Base-by-base conservation (phyloP, 2,329 filamentous ascomycete genomes). In the Alternaria ventricosa region DNA sequence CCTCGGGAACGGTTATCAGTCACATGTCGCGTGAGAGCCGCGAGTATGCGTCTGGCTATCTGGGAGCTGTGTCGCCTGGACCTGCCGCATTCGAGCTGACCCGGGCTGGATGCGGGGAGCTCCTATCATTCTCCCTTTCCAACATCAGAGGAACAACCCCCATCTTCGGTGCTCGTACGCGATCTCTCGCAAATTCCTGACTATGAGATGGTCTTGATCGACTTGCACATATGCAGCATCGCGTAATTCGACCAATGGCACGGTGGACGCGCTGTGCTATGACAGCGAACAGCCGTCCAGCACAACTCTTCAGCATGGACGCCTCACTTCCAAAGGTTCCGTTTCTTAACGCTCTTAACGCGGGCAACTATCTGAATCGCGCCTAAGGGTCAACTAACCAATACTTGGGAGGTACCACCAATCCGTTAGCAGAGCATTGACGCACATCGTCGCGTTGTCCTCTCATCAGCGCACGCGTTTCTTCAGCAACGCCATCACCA, bases 401-500 rank as follows among this genome's bases (percentile, higher is more conserved):
- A 66, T 67, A 6, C 25, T n/a, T 15, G 12, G 22, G 30, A 46
- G 46, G 11, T 33, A 47, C 27, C 43, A 9, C 57, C 41, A 57
- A 41, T 55, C 68, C 45, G 51, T 57, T 55, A 55, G 27, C 50
- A 60, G 18, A 64, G 72, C 71, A 74, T 73, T 61, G 68, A 69
- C 65, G 50, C 57, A 50, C 59, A 22, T 54, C 41, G 63, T 65
- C 47, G 66, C 65, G 54, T 60, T 57, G 61, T 61, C 71, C 66
- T 74, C 61, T 72, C 69, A 74, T 74, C 64, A 59, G n/a, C 25
- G 45, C 27, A 49, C 53, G 49, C 46, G 68, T 73, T 61, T 58
- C 68, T 74, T 65, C 62, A 70, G 63, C 72, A 75, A 73, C 73
- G 63, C 67, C 67, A 66, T 58, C 63, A 66, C 57, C 61, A 53